These are phyloP conservation scores for Penicillium italicum DNA, from an alignment of 2,329 filamentous ascomycete species.

Conservation along the genomic window DNA sequence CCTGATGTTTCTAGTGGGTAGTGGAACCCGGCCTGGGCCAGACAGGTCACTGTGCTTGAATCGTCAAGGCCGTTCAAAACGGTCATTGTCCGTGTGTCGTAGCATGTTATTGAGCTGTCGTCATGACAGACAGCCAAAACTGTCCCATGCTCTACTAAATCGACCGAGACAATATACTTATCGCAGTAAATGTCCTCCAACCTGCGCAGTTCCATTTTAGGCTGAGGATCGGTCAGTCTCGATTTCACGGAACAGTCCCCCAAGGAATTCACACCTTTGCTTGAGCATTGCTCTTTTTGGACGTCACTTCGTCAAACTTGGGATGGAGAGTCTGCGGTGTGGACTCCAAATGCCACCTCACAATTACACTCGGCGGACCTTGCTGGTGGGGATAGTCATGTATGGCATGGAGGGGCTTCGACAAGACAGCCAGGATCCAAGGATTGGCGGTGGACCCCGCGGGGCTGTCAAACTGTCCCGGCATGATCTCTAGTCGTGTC, in stretches of 20 bases:
- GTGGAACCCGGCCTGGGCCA: conserved; percentile 74
- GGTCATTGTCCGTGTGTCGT: conserved; percentile 70
- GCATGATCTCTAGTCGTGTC: conserved; percentile 71
- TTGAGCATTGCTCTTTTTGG: conserved; percentile 56
- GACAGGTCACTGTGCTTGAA: conserved; percentile 61
- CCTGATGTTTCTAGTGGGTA: conserved; percentile 65
- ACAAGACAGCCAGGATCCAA: conserved; percentile 70
- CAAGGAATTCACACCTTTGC: conserved; percentile 28
- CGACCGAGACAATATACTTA: conserved; percentile 67
- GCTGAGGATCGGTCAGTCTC: conserved; percentile 31
- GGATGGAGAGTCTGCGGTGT: conserved; percentile 65
- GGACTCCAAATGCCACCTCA: conserved; percentile 75
- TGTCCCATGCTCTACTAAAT: conserved; percentile 66
- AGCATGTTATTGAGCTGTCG: conserved; percentile 77
- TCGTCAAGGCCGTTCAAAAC: conserved; percentile 64
- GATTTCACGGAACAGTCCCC: conserved; percentile 6
- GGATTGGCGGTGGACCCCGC: conserved; percentile 56
- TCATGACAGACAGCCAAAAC: conserved; percentile 70
- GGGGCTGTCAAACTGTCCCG: conserved; percentile 58
- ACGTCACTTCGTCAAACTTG: conserved; percentile 72
- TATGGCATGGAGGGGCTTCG: conserved; percentile 53
- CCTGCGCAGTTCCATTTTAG: conserved; percentile 56
- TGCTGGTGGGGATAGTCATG: conserved; percentile 57
- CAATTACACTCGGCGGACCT: conserved; percentile 68
- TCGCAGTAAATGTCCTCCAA: conserved; percentile 65